A percentile compares a stretch with the other conserved stretches of the same genome.
phyloP scores from a whole-genome alignment of 1,139 yeast species.

The Kodamaea anthophila region DNA sequence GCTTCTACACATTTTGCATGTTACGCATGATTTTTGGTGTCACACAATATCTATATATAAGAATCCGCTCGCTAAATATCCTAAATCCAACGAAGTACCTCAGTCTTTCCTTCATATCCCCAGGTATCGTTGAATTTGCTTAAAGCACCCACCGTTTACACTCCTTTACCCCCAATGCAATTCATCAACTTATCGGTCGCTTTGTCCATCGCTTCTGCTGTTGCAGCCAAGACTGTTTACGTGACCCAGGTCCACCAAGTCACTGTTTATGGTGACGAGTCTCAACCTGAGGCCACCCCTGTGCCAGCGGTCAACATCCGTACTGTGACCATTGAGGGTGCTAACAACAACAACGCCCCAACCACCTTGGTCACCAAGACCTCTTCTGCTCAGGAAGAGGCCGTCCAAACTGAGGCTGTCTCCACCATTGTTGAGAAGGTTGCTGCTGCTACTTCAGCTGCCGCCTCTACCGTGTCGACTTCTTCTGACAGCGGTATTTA shows the following conservation, averaged over 20 bases:
- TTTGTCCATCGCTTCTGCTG: slow-evolving; percentile 12
- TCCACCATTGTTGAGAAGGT: slow-evolving; percentile 1
- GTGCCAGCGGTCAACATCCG: slow-evolving; percentile 3
- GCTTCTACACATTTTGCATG: too few species aligned
- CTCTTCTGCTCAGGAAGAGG: slow-evolving; percentile 1
- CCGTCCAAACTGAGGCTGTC: background rate
- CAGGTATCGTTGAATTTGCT: slow-evolving; percentile 2
- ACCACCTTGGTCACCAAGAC: slow-evolving; percentile 9
- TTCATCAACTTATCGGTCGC: slow-evolving; percentile 14
- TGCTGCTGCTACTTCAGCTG: slow-evolving; percentile 4
- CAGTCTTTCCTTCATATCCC: slow-evolving; percentile 6
- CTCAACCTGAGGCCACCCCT: slow-evolving; percentile 1
- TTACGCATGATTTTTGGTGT: too few species aligned
- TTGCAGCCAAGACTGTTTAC: slow-evolving; percentile 17
- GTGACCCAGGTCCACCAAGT: slow-evolving; percentile 21
- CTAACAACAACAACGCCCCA: slow-evolving; percentile 6
- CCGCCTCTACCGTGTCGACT: slow-evolving; percentile 4
- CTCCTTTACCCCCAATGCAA: slow-evolving; percentile 12
- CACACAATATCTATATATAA: too few species aligned
- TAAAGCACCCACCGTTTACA: slow-evolving; percentile 5
- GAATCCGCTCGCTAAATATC: background rate
- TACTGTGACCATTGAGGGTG: slow-evolving; percentile 2
- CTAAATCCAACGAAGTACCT: slow-evolving; percentile 3
- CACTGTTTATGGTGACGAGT: slow-evolving; percentile 15
- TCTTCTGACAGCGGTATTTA: slow-evolving; percentile 9